Percentiles rank a stretch among this genome's conserved stretches.
phyloP scores from a whole-genome alignment of 257 asterid species.

The Nicotiana knightiana region DNA sequence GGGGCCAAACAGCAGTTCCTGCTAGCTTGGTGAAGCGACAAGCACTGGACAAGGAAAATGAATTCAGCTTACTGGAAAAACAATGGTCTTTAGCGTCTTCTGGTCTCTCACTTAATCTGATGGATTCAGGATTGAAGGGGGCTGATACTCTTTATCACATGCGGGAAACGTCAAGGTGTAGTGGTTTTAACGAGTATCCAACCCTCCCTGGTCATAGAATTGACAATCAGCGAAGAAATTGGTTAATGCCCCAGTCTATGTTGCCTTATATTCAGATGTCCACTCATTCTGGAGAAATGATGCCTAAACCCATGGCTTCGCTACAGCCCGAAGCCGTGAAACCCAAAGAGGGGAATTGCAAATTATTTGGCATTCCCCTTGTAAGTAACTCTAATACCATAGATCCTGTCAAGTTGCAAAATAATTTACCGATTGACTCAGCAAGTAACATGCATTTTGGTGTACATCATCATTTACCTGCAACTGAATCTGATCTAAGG shows the following conservation, averaged over 20 bases:
- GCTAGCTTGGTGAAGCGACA: conserved; percentile 27
- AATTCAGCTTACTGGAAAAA: conserved; percentile 33
- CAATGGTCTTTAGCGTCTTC: conserved; percentile 52
- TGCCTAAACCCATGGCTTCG: conserved; percentile 32
- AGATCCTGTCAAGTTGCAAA: conserved; percentile 33
- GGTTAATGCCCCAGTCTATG: conserved; percentile 79
- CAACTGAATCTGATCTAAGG: conserved; percentile 41
- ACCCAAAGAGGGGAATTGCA: conserved; percentile 66
- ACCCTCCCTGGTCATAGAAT: conserved; percentile 37
- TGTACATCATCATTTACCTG: conserved; percentile 32
- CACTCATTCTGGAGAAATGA: conserved; percentile 44
- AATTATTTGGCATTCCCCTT: conserved; percentile 81
- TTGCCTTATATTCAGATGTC: conserved; percentile 48
- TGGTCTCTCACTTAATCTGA: conserved; percentile 60
- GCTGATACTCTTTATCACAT: conserved; percentile 33
- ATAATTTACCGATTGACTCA: conserved; percentile 27
- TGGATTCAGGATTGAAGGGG: conserved; percentile 53
- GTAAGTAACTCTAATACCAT: conserved; percentile 27
- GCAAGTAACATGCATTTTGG: conserved; percentile 23
- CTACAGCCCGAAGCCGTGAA: conserved; percentile 40
- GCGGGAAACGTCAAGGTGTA: conserved; percentile 39
- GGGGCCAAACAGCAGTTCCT: conserved; percentile 33
- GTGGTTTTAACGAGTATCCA: conserved; percentile 44
- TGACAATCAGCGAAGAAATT: conserved; percentile 51
- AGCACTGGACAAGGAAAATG: conserved; percentile 44